These are phyloP conservation scores for Russula vinacea DNA, from an alignment of 768 basidiomycete genomes.

Conservation along the genomic window DNA sequence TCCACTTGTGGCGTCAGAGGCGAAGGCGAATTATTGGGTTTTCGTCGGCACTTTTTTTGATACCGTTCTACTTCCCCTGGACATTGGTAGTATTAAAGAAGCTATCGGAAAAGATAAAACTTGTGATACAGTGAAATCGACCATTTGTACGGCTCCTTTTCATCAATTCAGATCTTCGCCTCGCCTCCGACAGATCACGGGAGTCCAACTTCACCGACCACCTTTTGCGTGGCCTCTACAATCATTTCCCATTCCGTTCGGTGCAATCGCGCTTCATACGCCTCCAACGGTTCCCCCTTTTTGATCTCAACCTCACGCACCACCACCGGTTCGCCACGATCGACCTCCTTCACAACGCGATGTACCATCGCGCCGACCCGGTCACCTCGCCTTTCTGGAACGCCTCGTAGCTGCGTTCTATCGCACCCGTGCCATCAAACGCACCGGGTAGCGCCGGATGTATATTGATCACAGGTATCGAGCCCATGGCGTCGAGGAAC, in stretches of 20 bases:
- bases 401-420: conserved; percentile 85
- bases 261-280: conserved; percentile 77
- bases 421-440: conserved; percentile 95
- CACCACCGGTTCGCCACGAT: conserved; percentile 84
- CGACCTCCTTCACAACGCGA: conserved; percentile 88
- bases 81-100: conserved; percentile 8
- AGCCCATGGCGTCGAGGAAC: conserved; percentile 69
- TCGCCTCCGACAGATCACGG: conserved; percentile 2
- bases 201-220: conserved; percentile 52
- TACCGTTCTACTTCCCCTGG: conserved; percentile 20
- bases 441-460: conserved; percentile 94
- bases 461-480: conserved; percentile 87
- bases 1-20: conserved; percentile 16
- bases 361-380: conserved; percentile 91
- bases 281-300: conserved; percentile 67
- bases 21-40: conserved; percentile 3
- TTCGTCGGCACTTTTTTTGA: conserved; percentile 6
- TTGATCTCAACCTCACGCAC: conserved; percentile 73
- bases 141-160: conserved; percentile 9
- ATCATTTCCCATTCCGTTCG: conserved; percentile 85
- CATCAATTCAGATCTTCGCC: conserved; percentile 13
- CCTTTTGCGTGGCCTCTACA: conserved; percentile 75
- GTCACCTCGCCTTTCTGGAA: conserved; percentile 78
- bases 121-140: conserved; percentile 16
- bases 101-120: conserved; percentile 2